Conservation (phyloP, 176 grass and related monocot species). For the bread wheat (Triticum aestivum) region IWGSC_CS_RefSeq_v2.1 NC_057810.1:696383151-696383650, state of each 20-base stretch:
- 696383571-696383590: slow-evolving; percentile 6
- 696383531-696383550: background rate
- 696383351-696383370: background rate
- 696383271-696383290: slow-evolving; percentile 34
- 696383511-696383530: background rate
- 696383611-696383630: background rate
- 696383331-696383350: background rate
- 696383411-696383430: slow-evolving; percentile 1
- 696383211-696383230: background rate
- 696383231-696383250: slow-evolving; percentile 51
- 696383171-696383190: slow-evolving; percentile 1
- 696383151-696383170: background rate
- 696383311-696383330: slow-evolving; percentile 34
- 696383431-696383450: background rate
- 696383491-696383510: background rate
- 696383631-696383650: background rate
- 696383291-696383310: slow-evolving; percentile 42
- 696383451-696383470: slow-evolving; percentile 20
- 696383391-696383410: slow-evolving; percentile 2
- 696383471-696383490: no score
- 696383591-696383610: slow-evolving; percentile 15
- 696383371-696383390: background rate
- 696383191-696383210: background rate
- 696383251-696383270: accelerated
- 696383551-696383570: background rate